Conservation (phyloP, 2,329 filamentous ascomycete genomes). For the Coniella lustricola region DNA sequence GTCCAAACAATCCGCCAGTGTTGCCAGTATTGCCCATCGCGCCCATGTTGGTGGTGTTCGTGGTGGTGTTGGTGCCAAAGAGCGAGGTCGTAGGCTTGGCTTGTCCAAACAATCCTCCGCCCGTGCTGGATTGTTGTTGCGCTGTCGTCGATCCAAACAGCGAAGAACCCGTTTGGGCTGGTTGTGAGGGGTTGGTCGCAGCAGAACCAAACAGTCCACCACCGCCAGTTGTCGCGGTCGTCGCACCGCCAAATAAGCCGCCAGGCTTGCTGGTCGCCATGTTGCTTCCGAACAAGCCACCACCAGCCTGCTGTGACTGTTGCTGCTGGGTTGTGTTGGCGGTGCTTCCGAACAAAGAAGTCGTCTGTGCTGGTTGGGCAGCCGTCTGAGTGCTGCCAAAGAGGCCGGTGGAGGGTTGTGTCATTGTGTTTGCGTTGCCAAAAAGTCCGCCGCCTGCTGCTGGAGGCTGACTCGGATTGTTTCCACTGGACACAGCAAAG, state of each 20-base stretch:
- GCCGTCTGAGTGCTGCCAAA: slow-evolving; percentile 20
- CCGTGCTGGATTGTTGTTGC: slow-evolving; percentile 16
- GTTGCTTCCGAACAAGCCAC: slow-evolving; percentile 11
- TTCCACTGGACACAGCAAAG: slow-evolving; percentile 17
- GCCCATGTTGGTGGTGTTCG: slow-evolving; percentile 17
- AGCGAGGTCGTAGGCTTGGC: slow-evolving; percentile 22
- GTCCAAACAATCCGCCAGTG: slow-evolving; percentile 16
- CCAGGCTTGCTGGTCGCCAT: slow-evolving; percentile 19
- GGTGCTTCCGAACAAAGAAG: slow-evolving; percentile 26
- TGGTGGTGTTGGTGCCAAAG: slow-evolving; percentile 10
- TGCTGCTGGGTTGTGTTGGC: slow-evolving; percentile 19
- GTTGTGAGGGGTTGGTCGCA: slow-evolving; percentile 9
- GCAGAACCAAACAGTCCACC: slow-evolving; percentile 13
- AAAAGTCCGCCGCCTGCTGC: slow-evolving; percentile 28
- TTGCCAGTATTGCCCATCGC: slow-evolving; percentile 27
- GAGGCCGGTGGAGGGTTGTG: slow-evolving; percentile 24
- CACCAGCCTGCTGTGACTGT: slow-evolving; percentile 18
- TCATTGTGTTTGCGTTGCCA: slow-evolving; percentile 12
- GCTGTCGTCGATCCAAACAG: slow-evolving; percentile 26
- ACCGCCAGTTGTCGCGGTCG: slow-evolving; percentile 17
- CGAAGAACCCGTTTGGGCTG: slow-evolving; percentile 22
- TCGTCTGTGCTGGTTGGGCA: slow-evolving; percentile 10
- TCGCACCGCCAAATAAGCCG: slow-evolving; percentile 17
- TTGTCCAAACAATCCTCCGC: slow-evolving; percentile 18
- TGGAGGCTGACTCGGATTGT: slow-evolving; percentile 25